Percentiles rank a stretch among this genome's conserved stretches.
These are phyloP conservation scores for Kernera saxatilis DNA, from an alignment of 345 rosid genomes.

Conservation along the genomic window DNA sequence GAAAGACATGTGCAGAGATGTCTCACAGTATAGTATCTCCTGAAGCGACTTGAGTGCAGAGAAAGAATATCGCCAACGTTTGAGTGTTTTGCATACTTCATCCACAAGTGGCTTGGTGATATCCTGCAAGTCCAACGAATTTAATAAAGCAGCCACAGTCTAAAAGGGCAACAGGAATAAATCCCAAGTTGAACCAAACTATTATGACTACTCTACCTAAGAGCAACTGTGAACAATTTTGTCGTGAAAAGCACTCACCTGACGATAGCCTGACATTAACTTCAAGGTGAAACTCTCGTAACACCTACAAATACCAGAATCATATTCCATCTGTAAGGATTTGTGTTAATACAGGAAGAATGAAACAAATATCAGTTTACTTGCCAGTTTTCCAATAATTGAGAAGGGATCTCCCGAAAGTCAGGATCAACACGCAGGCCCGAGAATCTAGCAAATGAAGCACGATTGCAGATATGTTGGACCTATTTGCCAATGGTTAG, in stretches of 20 bases:
- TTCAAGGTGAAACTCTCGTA: conserved; percentile 79
- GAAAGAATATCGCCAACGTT: conserved; percentile 75
- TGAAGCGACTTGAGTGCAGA: conserved; percentile 87
- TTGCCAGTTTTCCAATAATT: conserved; percentile 77
- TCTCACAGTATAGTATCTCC: conserved; percentile 88
- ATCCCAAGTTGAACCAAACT: neutral
- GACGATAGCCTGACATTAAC: conserved; percentile 91
- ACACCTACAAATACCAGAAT: conserved; percentile 56
- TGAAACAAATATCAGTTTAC: conserved; percentile 39
- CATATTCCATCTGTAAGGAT: conserved; percentile 8
- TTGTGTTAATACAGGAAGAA: neutral
- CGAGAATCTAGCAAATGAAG: conserved; percentile 81
- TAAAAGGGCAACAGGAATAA: neutral
- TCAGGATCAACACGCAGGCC: conserved; percentile 87
- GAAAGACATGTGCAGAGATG: neutral
- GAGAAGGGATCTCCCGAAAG: conserved; percentile 89
- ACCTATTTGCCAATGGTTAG: conserved; percentile 44
- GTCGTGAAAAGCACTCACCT: conserved; percentile 46
- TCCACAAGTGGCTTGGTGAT: conserved; percentile 77
- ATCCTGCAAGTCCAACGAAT: conserved; percentile 48
- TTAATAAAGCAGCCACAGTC: neutral
- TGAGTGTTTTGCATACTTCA: conserved; percentile 69
- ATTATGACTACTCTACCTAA: neutral
- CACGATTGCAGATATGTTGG: conserved; percentile 85
- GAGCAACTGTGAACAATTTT: neutral